Conservation (phyloP, 169 alveolate species). For the Eimeria mitis region DNA sequence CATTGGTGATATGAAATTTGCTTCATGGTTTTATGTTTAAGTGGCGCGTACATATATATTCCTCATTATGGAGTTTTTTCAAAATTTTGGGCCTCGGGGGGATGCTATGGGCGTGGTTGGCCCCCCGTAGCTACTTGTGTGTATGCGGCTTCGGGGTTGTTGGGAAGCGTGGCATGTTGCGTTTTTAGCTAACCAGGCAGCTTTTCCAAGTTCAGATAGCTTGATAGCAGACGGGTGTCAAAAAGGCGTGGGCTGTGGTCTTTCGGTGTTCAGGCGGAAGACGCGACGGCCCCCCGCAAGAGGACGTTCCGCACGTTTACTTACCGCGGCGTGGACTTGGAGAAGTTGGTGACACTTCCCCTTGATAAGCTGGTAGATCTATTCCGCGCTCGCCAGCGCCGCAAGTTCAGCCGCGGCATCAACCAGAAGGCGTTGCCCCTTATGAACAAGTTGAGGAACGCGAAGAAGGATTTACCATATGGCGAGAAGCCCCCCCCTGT, state of each 20-base stretch:
- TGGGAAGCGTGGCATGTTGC: neutral
- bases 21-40: neutral
- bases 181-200: neutral
- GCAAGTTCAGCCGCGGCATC: slow-evolving; percentile 92
- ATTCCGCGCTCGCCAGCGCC: slow-evolving; percentile 98
- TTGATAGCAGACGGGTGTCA: too few relatives aligned
- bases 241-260: neutral
- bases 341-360: slow-evolving; percentile 91
- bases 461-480: slow-evolving; percentile 89
- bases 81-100: neutral
- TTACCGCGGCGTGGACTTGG: slow-evolving; percentile 99
- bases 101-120: neutral
- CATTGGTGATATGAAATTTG: neutral
- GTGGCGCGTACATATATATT: neutral
- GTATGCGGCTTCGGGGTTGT: neutral
- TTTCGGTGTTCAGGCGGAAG: slow-evolving; percentile 74
- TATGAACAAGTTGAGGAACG: slow-evolving; percentile 96
- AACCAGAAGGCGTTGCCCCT: slow-evolving; percentile 95
- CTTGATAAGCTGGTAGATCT: slow-evolving; percentile 96
- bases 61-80: neutral
- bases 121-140: neutral
- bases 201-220: neutral
- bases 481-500: slow-evolving; percentile 99
- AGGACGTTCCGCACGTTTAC: slow-evolving; percentile 98
- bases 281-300: slow-evolving; percentile 90